phyloP scores from a whole-genome alignment of 2,329 filamentous ascomycete species.

The Botrytis tulipae region DNA sequence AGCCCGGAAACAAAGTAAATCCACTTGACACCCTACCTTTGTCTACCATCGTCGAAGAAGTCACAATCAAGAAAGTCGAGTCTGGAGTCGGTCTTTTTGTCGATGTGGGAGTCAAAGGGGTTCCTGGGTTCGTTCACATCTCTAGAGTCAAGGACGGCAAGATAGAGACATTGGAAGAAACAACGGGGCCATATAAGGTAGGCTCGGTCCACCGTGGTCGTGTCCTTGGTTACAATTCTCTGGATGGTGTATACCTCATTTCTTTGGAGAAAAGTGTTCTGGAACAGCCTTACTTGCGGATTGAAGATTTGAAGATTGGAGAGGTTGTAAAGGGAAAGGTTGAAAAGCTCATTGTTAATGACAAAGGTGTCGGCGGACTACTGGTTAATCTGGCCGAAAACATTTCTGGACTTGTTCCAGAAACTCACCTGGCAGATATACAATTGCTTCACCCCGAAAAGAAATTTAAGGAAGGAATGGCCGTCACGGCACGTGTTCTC shows the following conservation, averaged over 20 bases:
- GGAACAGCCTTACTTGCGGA: slow-evolving; percentile 83
- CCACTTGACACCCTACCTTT: slow-evolving; percentile 63
- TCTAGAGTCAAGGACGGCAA: slow-evolving; percentile 89
- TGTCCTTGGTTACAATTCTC: slow-evolving; percentile 78
- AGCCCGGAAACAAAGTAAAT: slow-evolving; percentile 45
- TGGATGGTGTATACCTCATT: slow-evolving; percentile 83
- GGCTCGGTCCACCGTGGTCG: slow-evolving; percentile 78
- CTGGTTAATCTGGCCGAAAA: slow-evolving; percentile 82
- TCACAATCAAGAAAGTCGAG: slow-evolving; percentile 77
- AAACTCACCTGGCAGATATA: slow-evolving; percentile 85
- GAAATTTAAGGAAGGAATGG: slow-evolving; percentile 86
- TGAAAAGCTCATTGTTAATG: slow-evolving; percentile 78
- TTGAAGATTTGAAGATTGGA: slow-evolving; percentile 85
- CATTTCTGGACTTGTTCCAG: slow-evolving; percentile 83
- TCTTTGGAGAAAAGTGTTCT: slow-evolving; percentile 81
- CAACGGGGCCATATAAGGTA: slow-evolving; percentile 73
- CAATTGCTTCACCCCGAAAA: slow-evolving; percentile 89
- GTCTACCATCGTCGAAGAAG: slow-evolving; percentile 74
- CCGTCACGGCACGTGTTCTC: slow-evolving; percentile 81
- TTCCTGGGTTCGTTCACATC: slow-evolving; percentile 90
- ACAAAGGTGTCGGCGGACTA: slow-evolving; percentile 75
- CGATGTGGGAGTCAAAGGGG: slow-evolving; percentile 62
- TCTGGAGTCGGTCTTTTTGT: slow-evolving; percentile 78
- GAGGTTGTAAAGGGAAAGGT: slow-evolving; percentile 78
- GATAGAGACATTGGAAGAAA: slow-evolving; percentile 75